Evolutionary conservation across 2,329 filamentous ascomycete genomes (phyloP), one percentile per base, ranked within the genome.

Genomic region (Periglandula ipomoeae): DNA sequence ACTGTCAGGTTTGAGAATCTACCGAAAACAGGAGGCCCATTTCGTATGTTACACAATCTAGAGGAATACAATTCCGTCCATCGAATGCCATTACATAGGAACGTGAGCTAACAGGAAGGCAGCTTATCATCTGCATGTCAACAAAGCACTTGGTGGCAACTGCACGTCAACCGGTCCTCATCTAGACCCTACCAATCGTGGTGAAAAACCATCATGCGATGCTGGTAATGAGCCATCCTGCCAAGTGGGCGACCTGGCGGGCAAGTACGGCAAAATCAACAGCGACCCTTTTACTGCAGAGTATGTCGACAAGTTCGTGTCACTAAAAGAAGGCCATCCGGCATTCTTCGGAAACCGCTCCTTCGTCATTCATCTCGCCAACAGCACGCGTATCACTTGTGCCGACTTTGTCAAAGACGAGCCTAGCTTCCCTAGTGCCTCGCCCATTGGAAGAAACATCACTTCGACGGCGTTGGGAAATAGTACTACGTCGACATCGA

Each of bases 121-220:
- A 85, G 84, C 71, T 50, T 90, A 89, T 69, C 86, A 90, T 63
- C 71, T 91, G 54, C 87, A 91, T 65, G 76, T 75, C 46, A 59
- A 71, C 19, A 79, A 81, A 10, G 81, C 81, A 4, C 63, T 62
- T 22, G 68, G 81, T 53, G 86, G 85, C 54, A 87, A 88, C 74
- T 91, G 87, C 71, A 84, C 78, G 44, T 65, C 66, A 5, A 82
- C 87, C 1, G 70, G 78, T 3, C 77, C 71, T 3, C 87, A 91
- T 60, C 75, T 89, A 13, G 85, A 90, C 59, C 86, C 87, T 20
- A 86, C 74, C 63, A 62, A 72, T 47, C 82, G 84, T 44, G 80
- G 79, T 53, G 79, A 88, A 59, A 66, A 66, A 3, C 71, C 81
- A 5, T 57, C 74, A 5, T 91, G 87, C 66, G 72, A 89, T 59